Conservation (phyloP, 306 rosid genomes). For the Malus orientalis region DNA sequence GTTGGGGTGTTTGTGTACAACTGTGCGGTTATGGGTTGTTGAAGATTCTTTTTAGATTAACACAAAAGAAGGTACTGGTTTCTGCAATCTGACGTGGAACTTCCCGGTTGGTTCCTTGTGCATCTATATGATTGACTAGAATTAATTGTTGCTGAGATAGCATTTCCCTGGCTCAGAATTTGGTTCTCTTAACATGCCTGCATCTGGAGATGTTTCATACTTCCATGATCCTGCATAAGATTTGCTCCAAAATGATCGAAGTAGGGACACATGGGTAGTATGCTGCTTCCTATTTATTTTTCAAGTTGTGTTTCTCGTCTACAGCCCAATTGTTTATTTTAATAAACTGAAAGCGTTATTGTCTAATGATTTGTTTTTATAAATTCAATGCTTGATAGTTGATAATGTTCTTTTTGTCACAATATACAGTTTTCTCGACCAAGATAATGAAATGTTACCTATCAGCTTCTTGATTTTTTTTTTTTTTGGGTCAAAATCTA, state of each 20-base stretch:
- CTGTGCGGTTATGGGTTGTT: conserved; percentile 96
- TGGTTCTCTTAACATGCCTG: conserved; percentile 45
- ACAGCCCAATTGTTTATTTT: conserved; percentile 36
- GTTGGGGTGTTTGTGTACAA: conserved; percentile 89
- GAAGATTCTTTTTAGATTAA: conserved; percentile 51
- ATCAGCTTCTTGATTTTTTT: background rate
- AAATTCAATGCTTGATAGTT: conserved; percentile 10
- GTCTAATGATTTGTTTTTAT: conserved; percentile 25
- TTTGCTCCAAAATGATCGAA: conserved; percentile 35
- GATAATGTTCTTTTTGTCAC: conserved; percentile 2
- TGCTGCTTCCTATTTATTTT: conserved; percentile 7
- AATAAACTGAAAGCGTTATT: conserved; percentile 45
- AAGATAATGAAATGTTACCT: conserved; percentile 5
- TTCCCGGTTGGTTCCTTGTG: conserved; percentile 40
- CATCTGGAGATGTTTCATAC: conserved; percentile 37
- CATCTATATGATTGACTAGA: conserved; percentile 36
- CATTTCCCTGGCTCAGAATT: conserved; percentile 36
- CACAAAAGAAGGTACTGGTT: conserved; percentile 38
- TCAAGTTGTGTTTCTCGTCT: conserved; percentile 6
- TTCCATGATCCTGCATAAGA: conserved; percentile 37
- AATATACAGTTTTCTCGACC: conserved; percentile 3
- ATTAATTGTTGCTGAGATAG: conserved; percentile 45
- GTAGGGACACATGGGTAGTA: conserved; percentile 34
- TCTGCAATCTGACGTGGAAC: conserved; percentile 52
- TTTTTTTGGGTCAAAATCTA: no score